Evolutionary conservation across 2,329 filamentous ascomycete genomes (phyloP).

Genomic region (Lasiodiplodia theobromae): DNA sequence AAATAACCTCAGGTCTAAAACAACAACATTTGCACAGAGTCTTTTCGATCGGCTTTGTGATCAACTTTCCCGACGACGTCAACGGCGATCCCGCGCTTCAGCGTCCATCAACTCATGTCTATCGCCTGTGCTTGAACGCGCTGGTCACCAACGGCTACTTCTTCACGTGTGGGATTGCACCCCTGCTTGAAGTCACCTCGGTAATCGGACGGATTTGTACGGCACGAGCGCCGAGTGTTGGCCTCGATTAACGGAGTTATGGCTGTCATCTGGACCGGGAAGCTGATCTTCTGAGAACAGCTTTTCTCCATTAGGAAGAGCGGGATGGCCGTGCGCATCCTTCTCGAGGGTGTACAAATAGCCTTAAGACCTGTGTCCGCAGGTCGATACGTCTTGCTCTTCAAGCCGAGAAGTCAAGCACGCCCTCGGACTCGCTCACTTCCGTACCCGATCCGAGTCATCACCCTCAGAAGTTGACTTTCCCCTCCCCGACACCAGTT

Average conservation of each 20-base stretch:
- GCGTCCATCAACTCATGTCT: slow-evolving; percentile 32
- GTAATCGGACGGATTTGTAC: slow-evolving; percentile 43
- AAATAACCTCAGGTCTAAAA: not conserved
- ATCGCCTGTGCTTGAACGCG: slow-evolving; percentile 44
- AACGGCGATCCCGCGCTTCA: slow-evolving; percentile 20
- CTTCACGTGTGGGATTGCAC: slow-evolving; percentile 33
- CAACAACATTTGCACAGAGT: no score
- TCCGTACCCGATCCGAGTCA: slow-evolving; percentile 62
- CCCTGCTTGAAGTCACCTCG: slow-evolving; percentile 6
- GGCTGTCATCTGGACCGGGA: slow-evolving; percentile 58
- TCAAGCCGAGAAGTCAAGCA: slow-evolving; percentile 36
- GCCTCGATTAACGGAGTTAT: slow-evolving; percentile 49
- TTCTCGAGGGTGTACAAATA: slow-evolving; percentile 35
- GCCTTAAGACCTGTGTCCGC: no score
- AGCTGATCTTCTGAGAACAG: slow-evolving; percentile 57
- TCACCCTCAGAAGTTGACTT: slow-evolving; percentile 62
- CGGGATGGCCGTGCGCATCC: slow-evolving; percentile 44
- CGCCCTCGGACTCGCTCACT: slow-evolving; percentile 59
- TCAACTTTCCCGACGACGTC: slow-evolving; percentile 1
- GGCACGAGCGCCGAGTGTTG: slow-evolving; percentile 57
- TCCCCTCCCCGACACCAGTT: slow-evolving; percentile 59
- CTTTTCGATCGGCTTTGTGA: not conserved
- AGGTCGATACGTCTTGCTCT: not conserved
- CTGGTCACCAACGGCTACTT: slow-evolving; percentile 45
- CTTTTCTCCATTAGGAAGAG: slow-evolving; percentile 40